Evolutionary conservation across 495 filamentous ascomycete genomes (phyloP), one percentile per base, ranked within the genome.

Genomic region (Astrothelium macrocarpum): DNA sequence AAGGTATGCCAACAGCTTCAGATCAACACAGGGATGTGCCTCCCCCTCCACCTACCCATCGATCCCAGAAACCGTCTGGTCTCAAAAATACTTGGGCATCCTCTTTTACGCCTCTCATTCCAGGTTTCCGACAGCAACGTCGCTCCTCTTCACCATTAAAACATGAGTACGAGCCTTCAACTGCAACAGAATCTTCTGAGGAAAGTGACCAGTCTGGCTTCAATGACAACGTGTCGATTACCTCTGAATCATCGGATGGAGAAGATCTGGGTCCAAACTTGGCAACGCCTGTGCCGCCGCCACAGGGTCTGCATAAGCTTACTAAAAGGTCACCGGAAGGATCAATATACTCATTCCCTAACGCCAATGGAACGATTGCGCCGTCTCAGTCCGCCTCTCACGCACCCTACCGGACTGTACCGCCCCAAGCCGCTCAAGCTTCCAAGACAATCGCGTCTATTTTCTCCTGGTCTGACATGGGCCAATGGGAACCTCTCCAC

Each of bases 91-190:
- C 49, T 28, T 56, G 67, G n/a, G 26, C 66, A 12, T 64, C 66
- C 4, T 66, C 66, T 16, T 73, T 76, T 61, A 75, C 73, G 14
- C 74, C 75, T 10, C 62, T 66, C 11, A 49, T 71, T 49, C 69
- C 67, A 62, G 68, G 59, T 2, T 64, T 74, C 70, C 63, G 71
- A 76, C 36, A 68, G 72, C 39, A 71, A 68, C 81, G 93, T 32
- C 83, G 90, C 5, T 88, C 86, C 29, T 97, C 95, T 3, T 97
- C 95, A 10, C 95, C 95, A 10, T 79, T 99, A 63, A 99, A 99
- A 75, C 94, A 97, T 69, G 91, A 99, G 77, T 99, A 96, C 69
- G 89, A 90, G 67, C 95, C 95, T 1, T 97, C 94, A 0, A 92
- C 90, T 45, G 84, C 84, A 60, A 88, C 88, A 71, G 63, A 77